phyloP scores from a whole-genome alignment of 768 basidiomycete genomes.

The Boletus barrowsii region DNA sequence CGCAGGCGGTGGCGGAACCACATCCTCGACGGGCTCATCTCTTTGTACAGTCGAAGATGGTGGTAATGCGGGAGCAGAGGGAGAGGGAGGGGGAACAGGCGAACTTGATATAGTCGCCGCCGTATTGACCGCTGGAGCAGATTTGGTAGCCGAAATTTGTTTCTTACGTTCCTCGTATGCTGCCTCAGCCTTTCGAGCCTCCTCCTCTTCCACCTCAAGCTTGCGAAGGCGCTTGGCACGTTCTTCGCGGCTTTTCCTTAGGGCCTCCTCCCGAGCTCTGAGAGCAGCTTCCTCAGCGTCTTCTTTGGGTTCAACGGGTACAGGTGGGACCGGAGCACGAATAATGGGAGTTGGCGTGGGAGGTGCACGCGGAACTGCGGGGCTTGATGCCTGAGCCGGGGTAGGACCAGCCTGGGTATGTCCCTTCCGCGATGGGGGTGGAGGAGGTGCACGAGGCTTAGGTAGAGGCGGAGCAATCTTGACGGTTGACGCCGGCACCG shows the following conservation, averaged over 20 bases:
- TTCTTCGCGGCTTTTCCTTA: conserved; percentile 74
- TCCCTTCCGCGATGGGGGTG: conserved; percentile 34
- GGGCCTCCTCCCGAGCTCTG: conserved; percentile 61
- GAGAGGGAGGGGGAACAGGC: conserved; percentile 38
- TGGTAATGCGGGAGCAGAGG: conserved; percentile 25
- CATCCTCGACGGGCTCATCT: conserved; percentile 14
- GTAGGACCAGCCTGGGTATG: conserved; percentile 22
- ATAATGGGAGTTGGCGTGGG: conserved; percentile 22
- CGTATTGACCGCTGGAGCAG: conserved; percentile 28
- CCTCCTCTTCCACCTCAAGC: conserved; percentile 61
- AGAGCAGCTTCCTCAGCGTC: conserved; percentile 79
- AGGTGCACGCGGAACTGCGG: conserved; percentile 24
- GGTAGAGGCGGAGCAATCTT: conserved; percentile 38
- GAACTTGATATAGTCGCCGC: conserved; percentile 24
- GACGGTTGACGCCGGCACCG: conserved; percentile 37
- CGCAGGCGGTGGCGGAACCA: conserved; percentile 31
- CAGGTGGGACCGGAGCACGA: conserved; percentile 33
- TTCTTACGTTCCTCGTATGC: conserved; percentile 33
- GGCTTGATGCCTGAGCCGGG: conserved; percentile 19
- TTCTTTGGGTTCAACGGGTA: conserved; percentile 42
- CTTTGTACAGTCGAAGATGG: conserved; percentile 17
- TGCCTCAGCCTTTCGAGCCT: conserved; percentile 48
- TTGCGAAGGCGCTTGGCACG: conserved; percentile 65
- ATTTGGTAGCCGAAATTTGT: conserved; percentile 38
- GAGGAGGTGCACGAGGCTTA: conserved; percentile 26